Base-by-base conservation (phyloP, 306 rosid genomes). In the Ochetophila trinervis region DNA sequence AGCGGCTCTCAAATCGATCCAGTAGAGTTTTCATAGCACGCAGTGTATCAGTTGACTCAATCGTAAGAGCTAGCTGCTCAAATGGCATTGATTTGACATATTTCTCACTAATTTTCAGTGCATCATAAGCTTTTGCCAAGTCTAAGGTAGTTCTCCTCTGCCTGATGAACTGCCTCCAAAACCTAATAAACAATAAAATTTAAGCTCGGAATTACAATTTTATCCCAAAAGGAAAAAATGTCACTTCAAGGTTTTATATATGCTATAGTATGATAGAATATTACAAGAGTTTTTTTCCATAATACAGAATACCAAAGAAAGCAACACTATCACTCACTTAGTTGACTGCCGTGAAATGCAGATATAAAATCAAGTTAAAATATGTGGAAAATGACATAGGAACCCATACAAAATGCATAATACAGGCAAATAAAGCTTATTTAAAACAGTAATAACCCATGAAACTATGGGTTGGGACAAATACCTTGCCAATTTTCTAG, bases 81-180 rank as follows among this genome's bases (percentile, higher is more conserved):
- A 93, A 93, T 0, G 96, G 91, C 91, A 93, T 76, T n/a, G 86
- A 79, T 84, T 82, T 87, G 42, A 86, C 88, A 44, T 82, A 79
- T 58, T 74, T 82, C 74, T 76, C 89, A 66, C 84, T 86, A 57
- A 93, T 85, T 69, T 89, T 86, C 57, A 89, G 67, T 54, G 74
- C 54, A n/a, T 80, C 86, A 69, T 82, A 90, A 64, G 88, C 81
- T 77, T 75, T 88, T 63, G 88, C 74, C 87, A 93, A 81, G 54
- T 83, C 21, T 52, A 86, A 79, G 24, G 97, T 90, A 60, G 99
- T 89, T 80, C 81, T 80, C 68, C 85, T 85, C 50, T 76, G 74
- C 78, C 68, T 54, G 10, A 72, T 78, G 73, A 93, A 93, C 42
- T 55, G 80, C 81, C 86, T 83, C 99, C 99, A 93, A 76, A 91